Percentiles rank a stretch among this genome's conserved stretches.
Evolutionary conservation across 768 basidiomycete species (phyloP).

Genomic region (Coprinellus aureogranulatus): DNA sequence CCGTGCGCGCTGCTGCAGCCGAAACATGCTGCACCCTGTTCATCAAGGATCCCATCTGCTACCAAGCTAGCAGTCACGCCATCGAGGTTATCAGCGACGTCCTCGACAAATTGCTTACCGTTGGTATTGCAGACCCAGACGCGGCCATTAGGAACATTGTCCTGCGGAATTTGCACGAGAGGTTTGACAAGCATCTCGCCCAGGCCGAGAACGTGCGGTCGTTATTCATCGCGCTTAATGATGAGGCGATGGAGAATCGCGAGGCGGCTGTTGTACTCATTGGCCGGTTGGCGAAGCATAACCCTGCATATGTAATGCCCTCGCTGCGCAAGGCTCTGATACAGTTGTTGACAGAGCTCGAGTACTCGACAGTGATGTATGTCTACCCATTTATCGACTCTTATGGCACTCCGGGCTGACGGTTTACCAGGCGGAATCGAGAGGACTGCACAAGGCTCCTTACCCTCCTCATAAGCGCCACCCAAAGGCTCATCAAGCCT

Average conservation of each 20-base stretch:
- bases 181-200: conserved; percentile 94
- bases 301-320: conserved; percentile 99
- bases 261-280: conserved; percentile 88
- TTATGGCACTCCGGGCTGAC: conserved; percentile 1
- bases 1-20: conserved; percentile 87
- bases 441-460: conserved; percentile 93
- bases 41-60: conserved; percentile 92
- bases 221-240: conserved; percentile 94
- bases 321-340: conserved; percentile 93
- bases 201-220: conserved; percentile 99
- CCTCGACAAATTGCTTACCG: conserved; percentile 91
- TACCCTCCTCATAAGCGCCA: conserved; percentile 85
- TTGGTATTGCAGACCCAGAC: conserved; percentile 95
- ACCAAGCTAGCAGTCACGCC: conserved; percentile 92
- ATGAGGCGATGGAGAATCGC: conserved; percentile 92
- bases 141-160: conserved; percentile 83
- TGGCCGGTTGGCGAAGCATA: conserved; percentile 89
- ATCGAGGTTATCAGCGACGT: conserved; percentile 98
- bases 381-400: conserved; percentile 1
- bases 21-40: conserved; percentile 90
- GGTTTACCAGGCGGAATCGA: conserved; percentile 53
- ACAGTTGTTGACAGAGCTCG: conserved; percentile 92
- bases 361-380: conserved; percentile 86
- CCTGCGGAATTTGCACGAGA: conserved; percentile 80
- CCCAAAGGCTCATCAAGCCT: conserved; percentile 90